Base-by-base conservation (phyloP, 805 yeast genomes). In the Candida michaelii region DNA sequence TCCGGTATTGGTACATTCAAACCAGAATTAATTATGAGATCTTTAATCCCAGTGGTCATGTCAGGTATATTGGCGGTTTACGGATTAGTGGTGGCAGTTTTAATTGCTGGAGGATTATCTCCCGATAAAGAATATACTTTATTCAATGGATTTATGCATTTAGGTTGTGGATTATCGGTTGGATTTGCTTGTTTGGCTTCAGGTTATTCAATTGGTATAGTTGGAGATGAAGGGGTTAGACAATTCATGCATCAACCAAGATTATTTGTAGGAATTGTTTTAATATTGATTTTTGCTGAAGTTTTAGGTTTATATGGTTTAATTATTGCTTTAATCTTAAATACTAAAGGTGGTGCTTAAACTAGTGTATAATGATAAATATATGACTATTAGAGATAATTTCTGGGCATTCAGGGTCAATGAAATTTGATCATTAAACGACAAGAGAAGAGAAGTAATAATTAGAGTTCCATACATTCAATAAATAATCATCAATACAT, bases 171-270 rank as follows among this genome's bases (percentile, higher is more conserved):
- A 69, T 78, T 91, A 59, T 86, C 97, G 39, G 99, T 91, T 54
- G 99, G 99, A 62, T 78, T 91, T 56, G 85, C 96, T 49, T 97
- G 98, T 67, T 79, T 91, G 63, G 97, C 98, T 63, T 97, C 97
- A 52, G 99, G 99, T 56, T 91, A 89, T 63, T 97, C 99, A 67
- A 91, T 91, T 73, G 99, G 99, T 74, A 91, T 91, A 55, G 99
- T 91, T 55, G 99, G 99, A 69, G 99, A 91, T 67, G 97, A 96
- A 45, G 99, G 99, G 79, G 98, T 91, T 45, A 87, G 98, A 77
- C 96, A 97, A 71, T 84, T 90, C 54, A 93, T 96, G 50, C 97
- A 90, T 71, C 99, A 91, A 74, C 97, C 97, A 66, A 86, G 97
- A 78, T 80, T 91, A 62, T 91, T 91, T 70, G 98, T 91, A 52